Percentiles rank a stretch among this genome's conserved stretches.
Conservation (phyloP, 2,329 filamentous ascomycete genomes). For the Eutypa lata region DNA sequence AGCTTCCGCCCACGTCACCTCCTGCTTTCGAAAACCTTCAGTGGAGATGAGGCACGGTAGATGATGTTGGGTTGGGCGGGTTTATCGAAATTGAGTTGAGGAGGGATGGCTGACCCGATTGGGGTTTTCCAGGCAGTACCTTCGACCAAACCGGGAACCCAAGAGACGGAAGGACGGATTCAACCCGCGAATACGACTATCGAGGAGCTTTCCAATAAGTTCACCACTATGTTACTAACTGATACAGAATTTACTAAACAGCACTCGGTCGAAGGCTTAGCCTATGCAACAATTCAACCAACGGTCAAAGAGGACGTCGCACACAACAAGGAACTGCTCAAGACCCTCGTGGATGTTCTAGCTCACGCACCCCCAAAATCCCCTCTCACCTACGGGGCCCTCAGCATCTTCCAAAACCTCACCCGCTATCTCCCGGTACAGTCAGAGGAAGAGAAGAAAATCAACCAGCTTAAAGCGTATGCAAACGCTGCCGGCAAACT, state of each 20-base stretch:
- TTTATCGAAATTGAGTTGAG: slow-evolving; percentile 24
- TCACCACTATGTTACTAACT: slow-evolving; percentile 63
- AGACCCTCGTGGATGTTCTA: slow-evolving; percentile 64
- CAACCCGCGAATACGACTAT: slow-evolving; percentile 57
- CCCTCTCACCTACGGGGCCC: slow-evolving; percentile 75
- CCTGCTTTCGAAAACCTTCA: slow-evolving; percentile 19
- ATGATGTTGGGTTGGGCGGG: slow-evolving; percentile 8
- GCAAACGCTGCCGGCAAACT: slow-evolving; percentile 76
- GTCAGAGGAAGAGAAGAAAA: slow-evolving; percentile 88
- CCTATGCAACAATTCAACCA: slow-evolving; percentile 84
- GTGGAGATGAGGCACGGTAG: slow-evolving; percentile 17
- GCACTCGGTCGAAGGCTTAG: slow-evolving; percentile 83
- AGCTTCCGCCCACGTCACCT: slow-evolving; percentile 28
- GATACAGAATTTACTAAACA: slow-evolving; percentile 57
- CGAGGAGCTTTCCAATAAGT: slow-evolving; percentile 62
- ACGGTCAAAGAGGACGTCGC: slow-evolving; percentile 80
- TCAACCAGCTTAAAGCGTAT: slow-evolving; percentile 89
- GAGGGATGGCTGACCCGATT: slow-evolving; percentile 44
- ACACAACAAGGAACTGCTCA: slow-evolving; percentile 65
- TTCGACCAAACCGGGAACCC: slow-evolving; percentile 35
- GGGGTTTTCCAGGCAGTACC: slow-evolving; percentile 50
- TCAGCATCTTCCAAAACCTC: slow-evolving; percentile 83
- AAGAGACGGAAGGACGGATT: slow-evolving; percentile 39
- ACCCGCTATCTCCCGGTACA: slow-evolving; percentile 74
- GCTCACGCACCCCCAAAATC: slow-evolving; percentile 58